A percentile compares a stretch with the other conserved stretches of the same genome.
These are phyloP conservation scores for Grosmannia huntii DNA, from an alignment of 2,329 filamentous ascomycete species.

Conservation along the genomic window DNA sequence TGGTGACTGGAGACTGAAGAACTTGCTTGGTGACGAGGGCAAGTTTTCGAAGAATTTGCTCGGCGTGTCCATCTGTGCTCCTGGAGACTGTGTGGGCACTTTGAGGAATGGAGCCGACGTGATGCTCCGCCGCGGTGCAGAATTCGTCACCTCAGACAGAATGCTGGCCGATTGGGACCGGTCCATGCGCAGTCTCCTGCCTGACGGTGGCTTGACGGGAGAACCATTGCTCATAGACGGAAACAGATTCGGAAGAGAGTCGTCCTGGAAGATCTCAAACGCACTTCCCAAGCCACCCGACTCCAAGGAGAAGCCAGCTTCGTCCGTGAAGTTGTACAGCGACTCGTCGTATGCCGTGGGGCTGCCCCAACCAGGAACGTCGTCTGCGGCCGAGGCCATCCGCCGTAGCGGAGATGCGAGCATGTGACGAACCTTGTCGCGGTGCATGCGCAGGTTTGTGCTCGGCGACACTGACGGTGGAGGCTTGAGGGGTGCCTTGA, in stretches of 20 bases:
- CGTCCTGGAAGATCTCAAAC: constrained; percentile 45
- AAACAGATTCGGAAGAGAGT: constrained; percentile 26
- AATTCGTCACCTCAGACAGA: constrained; percentile 47
- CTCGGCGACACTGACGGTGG: constrained; percentile 80
- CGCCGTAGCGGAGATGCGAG: constrained; percentile 59
- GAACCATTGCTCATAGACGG: constrained; percentile 44
- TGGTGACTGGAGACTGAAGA: constrained; percentile 27
- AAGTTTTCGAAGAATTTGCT: constrained; percentile 43
- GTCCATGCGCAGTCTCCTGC: constrained; percentile 47
- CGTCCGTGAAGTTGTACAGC: constrained; percentile 32
- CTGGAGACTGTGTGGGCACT: constrained; percentile 26
- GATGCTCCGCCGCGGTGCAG: constrained; percentile 35
- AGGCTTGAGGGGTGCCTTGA: constrained; percentile 47
- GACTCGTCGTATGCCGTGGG: constrained; percentile 54
- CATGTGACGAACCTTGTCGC: constrained; percentile 68
- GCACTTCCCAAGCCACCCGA: constrained; percentile 34
- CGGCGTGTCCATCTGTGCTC: constrained; percentile 35
- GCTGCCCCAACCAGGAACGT: constrained; percentile 42
- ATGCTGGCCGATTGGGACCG: constrained; percentile 50
- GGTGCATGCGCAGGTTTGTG: constrained; percentile 80
- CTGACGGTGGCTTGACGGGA: constrained; percentile 48
- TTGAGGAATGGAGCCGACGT: constrained; percentile 39
- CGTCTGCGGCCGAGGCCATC: constrained; percentile 19
- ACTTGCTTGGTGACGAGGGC: constrained; percentile 44
- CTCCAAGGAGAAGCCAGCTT: constrained; percentile 33